These are phyloP conservation scores for Coccomyxa subellipsoidea DNA, from an alignment of 163 green algal genomes.

Conservation along the genomic window DNA sequence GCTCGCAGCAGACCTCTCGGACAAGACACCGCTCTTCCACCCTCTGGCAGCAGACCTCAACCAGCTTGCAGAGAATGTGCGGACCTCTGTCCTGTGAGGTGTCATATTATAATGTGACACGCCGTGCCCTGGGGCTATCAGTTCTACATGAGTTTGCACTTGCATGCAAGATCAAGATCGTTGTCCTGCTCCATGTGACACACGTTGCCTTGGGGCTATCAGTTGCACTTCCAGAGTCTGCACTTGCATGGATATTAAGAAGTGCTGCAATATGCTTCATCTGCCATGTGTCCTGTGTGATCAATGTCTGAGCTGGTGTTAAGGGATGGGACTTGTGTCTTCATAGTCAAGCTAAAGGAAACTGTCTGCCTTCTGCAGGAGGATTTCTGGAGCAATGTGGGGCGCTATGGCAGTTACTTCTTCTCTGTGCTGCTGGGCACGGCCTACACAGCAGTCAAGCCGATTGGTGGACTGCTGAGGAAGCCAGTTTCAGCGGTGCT, in stretches of 20 bases:
- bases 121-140: background rate
- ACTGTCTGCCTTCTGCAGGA: constrained; percentile 14
- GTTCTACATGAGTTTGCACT: background rate
- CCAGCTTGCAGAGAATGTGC: background rate
- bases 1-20: background rate
- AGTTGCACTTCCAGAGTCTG: background rate
- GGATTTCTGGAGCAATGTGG: constrained; percentile 70
- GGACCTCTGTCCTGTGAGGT: background rate
- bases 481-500: constrained; percentile 48
- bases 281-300: too few species aligned
- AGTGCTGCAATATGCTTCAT: too few species aligned
- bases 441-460: constrained; percentile 71
- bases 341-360: background rate
- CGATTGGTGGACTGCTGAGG: constrained; percentile 59
- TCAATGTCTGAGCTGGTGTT: too few species aligned
- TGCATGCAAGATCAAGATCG: background rate
- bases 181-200: background rate
- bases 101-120: background rate
- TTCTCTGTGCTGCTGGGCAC: constrained; percentile 80
- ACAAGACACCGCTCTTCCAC: background rate
- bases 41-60: constrained; percentile 15
- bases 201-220: background rate
- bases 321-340: background rate
- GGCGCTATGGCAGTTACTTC: constrained; percentile 77
- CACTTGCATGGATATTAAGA: too few species aligned